Base-by-base conservation (phyloP, 2,329 filamentous ascomycete genomes). In the Ilyonectria sp. region DNA sequence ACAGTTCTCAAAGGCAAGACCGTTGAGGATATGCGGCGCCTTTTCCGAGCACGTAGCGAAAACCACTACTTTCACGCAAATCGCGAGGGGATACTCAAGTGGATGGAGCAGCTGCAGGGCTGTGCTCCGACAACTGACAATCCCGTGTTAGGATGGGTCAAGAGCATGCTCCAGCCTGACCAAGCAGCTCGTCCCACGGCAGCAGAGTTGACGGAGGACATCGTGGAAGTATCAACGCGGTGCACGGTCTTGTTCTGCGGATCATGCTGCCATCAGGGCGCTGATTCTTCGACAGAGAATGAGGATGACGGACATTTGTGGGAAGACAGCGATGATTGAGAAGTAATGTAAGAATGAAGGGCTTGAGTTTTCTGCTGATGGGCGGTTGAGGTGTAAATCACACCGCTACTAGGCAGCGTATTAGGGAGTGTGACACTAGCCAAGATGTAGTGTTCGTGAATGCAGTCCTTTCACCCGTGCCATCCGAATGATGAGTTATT, bases 1-100 rank as follows among this genome's bases (percentile, higher is more conserved):
- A 55, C 52, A 7, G 31, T 55, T 23, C 31, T 55, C 52, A 55
- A 55, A 26, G 52, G 35, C 17, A 40, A 40, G 52, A 10, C 31
- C 4, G 33, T 55, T 4, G n/a, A 55, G 2, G 19, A 55, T 1
- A 55, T 55, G 52, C 33, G 33, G 19, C 13, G 13, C 9, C 9
- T 6, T 8, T 55, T 55, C 33, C 17, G 33, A 17, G 33, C 21
- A 40, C 52, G 33, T 1, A 55, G 17, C n/a, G 52, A 55, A 4
- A 55, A 6, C 8, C 33, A 55, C 35, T 40, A n/a, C 9, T 55
- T 55, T 40, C 52, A 55, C 33, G 52, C 52, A 23, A 55, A 55
- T 40, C 52, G 6, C 17, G 33, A 55, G 11, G 33, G 33, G 6
- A 55, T 40, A n/a, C 11, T 21, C 2, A 9, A n/a, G 7, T 55